phyloP scores from a whole-genome alignment of 352 stramenopile genomes.

The Pythium dissotocum region DNA sequence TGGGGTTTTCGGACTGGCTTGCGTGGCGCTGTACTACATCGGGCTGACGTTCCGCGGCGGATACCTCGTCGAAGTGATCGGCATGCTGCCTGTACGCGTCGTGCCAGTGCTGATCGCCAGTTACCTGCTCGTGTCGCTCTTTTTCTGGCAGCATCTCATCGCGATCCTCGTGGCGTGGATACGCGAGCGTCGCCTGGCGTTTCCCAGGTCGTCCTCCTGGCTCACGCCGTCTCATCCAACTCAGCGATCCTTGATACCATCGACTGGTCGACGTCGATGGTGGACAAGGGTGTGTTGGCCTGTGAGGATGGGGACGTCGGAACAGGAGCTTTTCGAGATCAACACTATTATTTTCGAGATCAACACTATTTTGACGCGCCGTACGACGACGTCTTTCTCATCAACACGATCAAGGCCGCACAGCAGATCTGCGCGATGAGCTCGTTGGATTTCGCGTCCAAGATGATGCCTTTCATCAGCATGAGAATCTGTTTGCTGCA shows the following conservation, averaged over 20 bases:
- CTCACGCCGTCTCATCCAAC: neutral
- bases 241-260: neutral
- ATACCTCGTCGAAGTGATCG: too few relatives aligned
- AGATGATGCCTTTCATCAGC: neutral
- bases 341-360: too few relatives aligned
- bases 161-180: too few relatives aligned
- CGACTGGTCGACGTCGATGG: too few relatives aligned
- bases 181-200: neutral
- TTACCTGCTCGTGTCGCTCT: too few relatives aligned
- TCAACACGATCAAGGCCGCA: neutral
- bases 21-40: too few relatives aligned
- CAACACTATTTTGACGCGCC: neutral
- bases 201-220: neutral
- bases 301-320: too few relatives aligned
- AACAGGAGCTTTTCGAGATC: too few relatives aligned
- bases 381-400: slow-evolving; percentile 1
- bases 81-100: too few relatives aligned
- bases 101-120: neutral
- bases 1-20: too few relatives aligned
- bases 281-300: too few relatives aligned
- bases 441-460: neutral
- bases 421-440: neutral
- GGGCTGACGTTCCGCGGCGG: too few relatives aligned
- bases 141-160: neutral
- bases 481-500: neutral